Evolutionary conservation across 208 protist genomes (phyloP).

Genomic region (Tritrichomonas foetus): DNA sequence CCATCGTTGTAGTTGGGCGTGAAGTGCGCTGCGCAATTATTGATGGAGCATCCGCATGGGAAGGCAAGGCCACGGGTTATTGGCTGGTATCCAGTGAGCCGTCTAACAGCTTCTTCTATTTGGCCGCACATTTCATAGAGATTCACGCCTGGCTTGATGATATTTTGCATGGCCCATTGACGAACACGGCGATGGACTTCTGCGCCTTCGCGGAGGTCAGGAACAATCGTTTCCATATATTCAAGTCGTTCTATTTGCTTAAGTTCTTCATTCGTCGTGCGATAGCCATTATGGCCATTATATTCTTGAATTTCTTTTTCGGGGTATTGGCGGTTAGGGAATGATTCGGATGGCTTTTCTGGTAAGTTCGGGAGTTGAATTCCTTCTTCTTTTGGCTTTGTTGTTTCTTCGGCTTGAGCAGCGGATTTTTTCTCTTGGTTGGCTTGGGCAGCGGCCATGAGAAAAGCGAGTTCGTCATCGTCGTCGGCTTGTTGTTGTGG

Average conservation of each 20-base stretch:
- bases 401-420: background rate
- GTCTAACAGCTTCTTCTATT: constrained; percentile 46
- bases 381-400: background rate
- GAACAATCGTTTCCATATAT: constrained; percentile 41
- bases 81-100: constrained; percentile 27
- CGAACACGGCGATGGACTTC: constrained; percentile 57
- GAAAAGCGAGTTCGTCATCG: background rate
- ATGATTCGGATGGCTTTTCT: background rate
- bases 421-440: background rate
- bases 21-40: constrained; percentile 64
- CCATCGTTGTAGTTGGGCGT: constrained; percentile 62
- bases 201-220: constrained; percentile 53
- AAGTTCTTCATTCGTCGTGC: background rate
- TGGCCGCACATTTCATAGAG: constrained; percentile 59
- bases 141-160: constrained; percentile 57
- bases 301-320: background rate
- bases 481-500: background rate
- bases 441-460: background rate
- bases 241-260: background rate
- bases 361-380: background rate
- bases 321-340: background rate
- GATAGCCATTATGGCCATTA: background rate
- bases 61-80: constrained; percentile 56
- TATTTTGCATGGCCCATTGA: constrained; percentile 50
- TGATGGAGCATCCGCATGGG: constrained; percentile 63